A percentile compares a stretch with the other conserved stretches of the same genome.
These are phyloP conservation scores for Hypocreales sp. DNA, from an alignment of 2,329 filamentous ascomycete species.

Conservation along the genomic window DNA sequence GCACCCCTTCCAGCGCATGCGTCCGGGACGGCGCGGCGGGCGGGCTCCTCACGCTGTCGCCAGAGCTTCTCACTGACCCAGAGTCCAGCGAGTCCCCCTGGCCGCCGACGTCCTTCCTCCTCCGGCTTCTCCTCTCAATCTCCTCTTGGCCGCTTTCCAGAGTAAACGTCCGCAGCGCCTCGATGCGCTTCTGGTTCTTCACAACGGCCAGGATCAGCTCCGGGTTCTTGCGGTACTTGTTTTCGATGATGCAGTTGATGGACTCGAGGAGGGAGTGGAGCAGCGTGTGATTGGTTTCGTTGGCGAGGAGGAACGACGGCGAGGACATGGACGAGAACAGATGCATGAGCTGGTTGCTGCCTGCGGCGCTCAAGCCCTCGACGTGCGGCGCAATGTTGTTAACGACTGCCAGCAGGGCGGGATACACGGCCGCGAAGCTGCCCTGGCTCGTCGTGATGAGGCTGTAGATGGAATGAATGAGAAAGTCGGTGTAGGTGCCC, in stretches of 20 bases:
- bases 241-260: slow-evolving; percentile 78
- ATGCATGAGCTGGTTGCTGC: slow-evolving; percentile 72
- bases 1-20: slow-evolving; percentile 15
- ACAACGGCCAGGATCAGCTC: slow-evolving; percentile 68
- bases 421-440: slow-evolving; percentile 80
- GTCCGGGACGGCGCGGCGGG: slow-evolving; percentile 13
- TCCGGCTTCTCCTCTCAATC: slow-evolving; percentile 63
- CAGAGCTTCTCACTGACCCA: slow-evolving; percentile 41
- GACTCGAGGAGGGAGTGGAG: slow-evolving; percentile 74
- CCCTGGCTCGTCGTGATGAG: slow-evolving; percentile 86
- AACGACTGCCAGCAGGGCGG: slow-evolving; percentile 78
- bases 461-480: slow-evolving; percentile 87
- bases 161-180: slow-evolving; percentile 74
- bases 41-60: slow-evolving; percentile 53
- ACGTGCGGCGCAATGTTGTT: slow-evolving; percentile 85
- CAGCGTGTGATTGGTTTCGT: slow-evolving; percentile 76
- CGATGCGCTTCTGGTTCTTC: slow-evolving; percentile 67
- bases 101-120: slow-evolving; percentile 46
- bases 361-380: slow-evolving; percentile 56
- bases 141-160: slow-evolving; percentile 86
- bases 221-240: slow-evolving; percentile 69
- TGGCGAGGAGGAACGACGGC: slow-evolving; percentile 79
- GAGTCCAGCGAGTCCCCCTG: slow-evolving; percentile 33
- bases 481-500: slow-evolving; percentile 84
- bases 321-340: slow-evolving; percentile 87